Base-by-base conservation (phyloP, 805 yeast genomes). In the Naumovozyma baii region DNA sequence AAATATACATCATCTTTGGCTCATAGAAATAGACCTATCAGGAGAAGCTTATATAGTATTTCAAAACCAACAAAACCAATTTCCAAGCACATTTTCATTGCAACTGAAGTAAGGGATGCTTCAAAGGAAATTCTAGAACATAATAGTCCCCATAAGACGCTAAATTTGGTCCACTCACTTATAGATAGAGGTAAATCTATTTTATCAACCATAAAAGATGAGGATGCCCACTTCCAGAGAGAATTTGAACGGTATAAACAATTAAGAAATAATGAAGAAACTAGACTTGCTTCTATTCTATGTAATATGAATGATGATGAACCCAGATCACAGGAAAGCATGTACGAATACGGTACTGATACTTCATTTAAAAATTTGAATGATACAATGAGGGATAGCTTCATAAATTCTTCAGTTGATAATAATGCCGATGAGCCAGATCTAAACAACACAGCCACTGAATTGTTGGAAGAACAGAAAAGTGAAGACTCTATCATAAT, bases 121-220 rank as follows among this genome's bases (percentile, higher is more conserved):
- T 32, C 34, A 32, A 17, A 10, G n/a, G 34, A n/a, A 14, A 32
- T 12, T 8, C 34, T 18, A 36, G 2, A 12, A 10, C 5, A 17
- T 29, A 4, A 7, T 17, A 5, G 17, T 9, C 28, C n/a, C 25
- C 16, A 45, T 2, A 37, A 45, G 18, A 43, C 52, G 2, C 38
- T 52, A 33, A 20, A 39, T 19, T 53, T 55, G 57, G 36, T 55
- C 12, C 39, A 44, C 3, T 50, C 55, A 0, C 22, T 55, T 16
- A 52, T 57, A 15, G 26, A 33, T 13, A 52, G 50, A 41, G 61
- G 61, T 13, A 49, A 45, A 22, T 33, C 41, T 13, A 44, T 54
- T 17, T 40, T 57, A 30, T 39, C 44, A 12, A 34, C 47, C 2
- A 16, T 51, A 18, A 34, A 41, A 14, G 45, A 45, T 12, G 52